Evolutionary conservation across 2,329 filamentous ascomycete species (phyloP).

Genomic region (Claviceps pusilla): DNA sequence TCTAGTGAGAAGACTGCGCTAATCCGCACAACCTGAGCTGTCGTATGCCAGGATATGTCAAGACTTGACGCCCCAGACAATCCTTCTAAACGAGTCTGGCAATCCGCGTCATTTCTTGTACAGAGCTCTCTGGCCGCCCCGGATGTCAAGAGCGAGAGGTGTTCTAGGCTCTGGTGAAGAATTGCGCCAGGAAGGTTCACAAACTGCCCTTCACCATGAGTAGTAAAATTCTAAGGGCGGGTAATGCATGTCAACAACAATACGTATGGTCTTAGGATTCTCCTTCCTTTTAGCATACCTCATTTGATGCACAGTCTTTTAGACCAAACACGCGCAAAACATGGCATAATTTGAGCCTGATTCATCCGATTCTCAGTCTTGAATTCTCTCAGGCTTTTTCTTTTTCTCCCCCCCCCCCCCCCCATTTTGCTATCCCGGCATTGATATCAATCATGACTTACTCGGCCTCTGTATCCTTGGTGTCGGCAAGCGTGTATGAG

Average conservation of each 20-base stretch:
- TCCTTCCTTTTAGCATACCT: constrained; percentile 10
- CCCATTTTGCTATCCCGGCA: not conserved
- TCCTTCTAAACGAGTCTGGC: constrained; percentile 30
- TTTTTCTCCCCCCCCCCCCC: not conserved
- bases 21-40: constrained; percentile 48
- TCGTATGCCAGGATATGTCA: constrained; percentile 63
- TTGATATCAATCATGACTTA: constrained; percentile 1
- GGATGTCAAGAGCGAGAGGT: constrained; percentile 36
- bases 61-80: constrained; percentile 44
- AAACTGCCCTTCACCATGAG: constrained; percentile 23
- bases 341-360: constrained; percentile 32
- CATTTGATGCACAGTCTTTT: constrained; percentile 34
- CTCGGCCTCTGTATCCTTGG: constrained; percentile 11
- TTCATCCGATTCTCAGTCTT: not conserved
- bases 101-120: constrained; percentile 27
- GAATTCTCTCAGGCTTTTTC: not conserved
- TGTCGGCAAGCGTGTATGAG: constrained; percentile 47
- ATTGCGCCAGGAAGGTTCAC: not conserved
- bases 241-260: not conserved
- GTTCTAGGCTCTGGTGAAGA: constrained; percentile 52
- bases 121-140: constrained; percentile 42
- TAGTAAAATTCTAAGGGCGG: constrained; percentile 42
- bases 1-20: constrained; percentile 47
- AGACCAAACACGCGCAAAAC: constrained; percentile 43
- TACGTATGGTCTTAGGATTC: not conserved